Conservation (phyloP, 208 protist genomes). For the Trypanosomatidae sp. region DNA sequence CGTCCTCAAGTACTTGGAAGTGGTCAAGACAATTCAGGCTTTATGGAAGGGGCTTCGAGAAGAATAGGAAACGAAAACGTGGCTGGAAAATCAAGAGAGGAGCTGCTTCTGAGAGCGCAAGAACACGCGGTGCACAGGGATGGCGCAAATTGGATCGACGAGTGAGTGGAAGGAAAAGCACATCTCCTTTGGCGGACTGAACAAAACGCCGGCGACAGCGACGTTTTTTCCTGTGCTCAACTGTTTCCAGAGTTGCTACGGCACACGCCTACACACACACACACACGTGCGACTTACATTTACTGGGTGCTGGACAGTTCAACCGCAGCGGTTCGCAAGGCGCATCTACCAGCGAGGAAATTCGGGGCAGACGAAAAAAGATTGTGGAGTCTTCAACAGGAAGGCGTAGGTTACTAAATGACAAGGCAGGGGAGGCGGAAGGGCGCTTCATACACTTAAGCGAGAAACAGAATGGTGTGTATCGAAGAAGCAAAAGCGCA, state of each 20-base stretch:
- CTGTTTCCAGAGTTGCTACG: not conserved
- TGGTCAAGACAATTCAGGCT: not conserved
- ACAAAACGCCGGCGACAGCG: not conserved
- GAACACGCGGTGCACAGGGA: not conserved
- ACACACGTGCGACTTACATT: not conserved
- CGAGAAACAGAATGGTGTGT: not conserved
- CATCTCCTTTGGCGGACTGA: not conserved
- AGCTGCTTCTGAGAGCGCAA: not conserved
- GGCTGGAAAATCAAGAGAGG: conserved; percentile 1
- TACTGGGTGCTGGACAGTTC: not conserved
- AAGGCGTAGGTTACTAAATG: not conserved
- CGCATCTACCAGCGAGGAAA: not conserved
- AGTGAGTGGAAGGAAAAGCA: not conserved
- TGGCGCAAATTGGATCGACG: not conserved
- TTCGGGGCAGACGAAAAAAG: not conserved
- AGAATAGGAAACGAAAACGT: conserved; percentile 8
- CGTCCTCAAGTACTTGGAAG: conserved; percentile 1
- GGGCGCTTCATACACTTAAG: not conserved
- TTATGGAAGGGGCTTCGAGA: conserved; percentile 10
- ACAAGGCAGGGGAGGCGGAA: not conserved
- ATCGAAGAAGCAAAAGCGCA: not conserved
- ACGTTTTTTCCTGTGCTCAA: not conserved
- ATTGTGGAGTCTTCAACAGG: not conserved
- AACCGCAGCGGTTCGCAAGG: not conserved
- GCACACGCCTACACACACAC: not conserved